A percentile compares a stretch with the other conserved stretches of the same genome.
Conservation (phyloP, 2,329 filamentous ascomycete species). For the Ceratocystis harringtonii region DNA sequence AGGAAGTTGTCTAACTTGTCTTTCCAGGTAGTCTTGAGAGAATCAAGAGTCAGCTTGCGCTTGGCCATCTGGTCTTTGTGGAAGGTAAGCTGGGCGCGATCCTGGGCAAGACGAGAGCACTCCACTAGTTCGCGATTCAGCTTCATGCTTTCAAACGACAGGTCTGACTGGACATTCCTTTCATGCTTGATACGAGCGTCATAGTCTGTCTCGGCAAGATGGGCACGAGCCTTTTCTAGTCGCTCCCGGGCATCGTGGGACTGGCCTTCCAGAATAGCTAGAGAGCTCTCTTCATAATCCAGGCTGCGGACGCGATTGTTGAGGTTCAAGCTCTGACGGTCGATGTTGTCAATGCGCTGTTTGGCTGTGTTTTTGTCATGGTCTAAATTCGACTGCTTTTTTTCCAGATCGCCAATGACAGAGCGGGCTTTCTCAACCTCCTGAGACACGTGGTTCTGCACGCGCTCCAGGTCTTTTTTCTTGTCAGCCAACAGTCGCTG, state of each 20-base stretch:
- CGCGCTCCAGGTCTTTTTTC: conserved; percentile 58
- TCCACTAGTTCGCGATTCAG: conserved; percentile 71
- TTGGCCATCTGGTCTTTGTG: conserved; percentile 67
- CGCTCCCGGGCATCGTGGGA: conserved; percentile 52
- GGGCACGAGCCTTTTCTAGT: conserved; percentile 46
- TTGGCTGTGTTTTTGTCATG: conserved; percentile 62
- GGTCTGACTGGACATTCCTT: conserved; percentile 47
- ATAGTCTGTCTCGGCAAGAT: conserved; percentile 48
- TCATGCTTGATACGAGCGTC: conserved; percentile 55
- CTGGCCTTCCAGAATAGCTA: conserved; percentile 60
- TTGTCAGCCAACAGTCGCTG: conserved; percentile 63
- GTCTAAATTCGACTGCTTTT: conserved; percentile 53
- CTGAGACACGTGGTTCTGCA: conserved; percentile 57
- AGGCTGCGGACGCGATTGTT: conserved; percentile 59
- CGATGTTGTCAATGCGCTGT: conserved; percentile 57
- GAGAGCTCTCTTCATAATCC: conserved; percentile 70
- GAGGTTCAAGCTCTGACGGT: conserved; percentile 49
- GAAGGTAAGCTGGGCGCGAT: conserved; percentile 70
- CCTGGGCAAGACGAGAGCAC: conserved; percentile 64
- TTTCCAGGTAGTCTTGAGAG: conserved; percentile 59
- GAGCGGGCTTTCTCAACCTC: conserved; percentile 60
- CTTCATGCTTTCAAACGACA: conserved; percentile 58
- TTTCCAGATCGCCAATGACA: conserved; percentile 57
- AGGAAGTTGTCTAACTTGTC: conserved; percentile 53
- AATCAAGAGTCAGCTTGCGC: conserved; percentile 58